Base-by-base conservation (phyloP, 495 filamentous ascomycete genomes). In the Annulohypoxylon maeteangense region DNA sequence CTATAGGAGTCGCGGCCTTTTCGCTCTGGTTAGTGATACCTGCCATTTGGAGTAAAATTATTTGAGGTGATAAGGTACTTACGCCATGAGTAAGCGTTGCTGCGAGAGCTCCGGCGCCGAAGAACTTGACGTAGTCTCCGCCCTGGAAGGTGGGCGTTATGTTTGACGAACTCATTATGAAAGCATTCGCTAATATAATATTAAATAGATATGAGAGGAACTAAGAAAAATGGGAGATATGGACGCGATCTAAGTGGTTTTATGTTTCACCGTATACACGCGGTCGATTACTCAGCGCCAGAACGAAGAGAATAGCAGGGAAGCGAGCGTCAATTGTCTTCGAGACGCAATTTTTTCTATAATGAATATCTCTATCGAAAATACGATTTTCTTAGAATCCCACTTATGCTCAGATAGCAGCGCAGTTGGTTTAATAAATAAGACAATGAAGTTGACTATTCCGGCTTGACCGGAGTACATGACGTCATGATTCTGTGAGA, bases 11-110 rank as follows among this genome's bases (percentile, higher is more conserved):
- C 32, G 78, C 78, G 1, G 77, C 76, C 90, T 92, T 70, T 47
- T 59, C 5, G 2, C 25, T 22, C 23, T 44, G 0, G 53, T 67
- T 51, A 64, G 55, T 1, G 25, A 45, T 16, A 51, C 4, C 4
- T 1, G 25, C 48, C 1, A 6, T 29, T 55, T 48, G 12, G 1
- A 7, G 1, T 27, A n/a, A 3, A 5, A 38, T 58, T 57, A 85
- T 88, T 86, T 88, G 0, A 20, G 16, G n/a, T 18, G 12, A 7
- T 18, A 8, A 92, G 88, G 88, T 91, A 78, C 92, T 84, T 80
- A 87, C 91, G 68, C 93, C 92, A 81, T 95, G 92, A 42, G 92
- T 95, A 75, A 94, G 83, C 56, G 90, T 90, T 74, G 93, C 94
- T 82, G 93, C 94, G 74, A 93, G 87, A 65, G 92, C 92, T 75